Conservation (phyloP, 345 rosid species). For the Salix arbutifolia region DNA sequence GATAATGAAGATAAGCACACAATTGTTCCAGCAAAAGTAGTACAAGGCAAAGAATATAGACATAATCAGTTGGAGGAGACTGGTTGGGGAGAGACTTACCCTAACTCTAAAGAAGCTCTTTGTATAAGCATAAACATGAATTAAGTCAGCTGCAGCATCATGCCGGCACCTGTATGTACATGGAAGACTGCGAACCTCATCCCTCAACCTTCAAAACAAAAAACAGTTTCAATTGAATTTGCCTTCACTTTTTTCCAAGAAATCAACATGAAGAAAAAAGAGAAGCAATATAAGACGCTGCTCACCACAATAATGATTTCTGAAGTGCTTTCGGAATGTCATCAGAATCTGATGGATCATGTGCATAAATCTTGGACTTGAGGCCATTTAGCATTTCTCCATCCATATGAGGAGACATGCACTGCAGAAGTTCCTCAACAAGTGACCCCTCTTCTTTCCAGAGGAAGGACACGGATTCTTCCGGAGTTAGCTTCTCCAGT, state of each 20-base stretch:
- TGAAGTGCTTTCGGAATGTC: constrained; percentile 66
- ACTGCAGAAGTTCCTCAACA: constrained; percentile 80
- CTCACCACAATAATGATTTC: constrained; percentile 87
- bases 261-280: not conserved
- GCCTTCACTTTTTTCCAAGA: not conserved
- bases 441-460: constrained; percentile 95
- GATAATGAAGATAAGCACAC: not conserved
- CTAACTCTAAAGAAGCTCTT: constrained; percentile 73
- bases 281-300: constrained; percentile 24
- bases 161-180: constrained; percentile 91
- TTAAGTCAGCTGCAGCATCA: constrained; percentile 98
- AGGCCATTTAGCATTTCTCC: constrained; percentile 55
- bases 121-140: constrained; percentile 87
- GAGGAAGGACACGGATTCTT: constrained; percentile 60
- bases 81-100: constrained; percentile 38
- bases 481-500: constrained; percentile 70
- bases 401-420: constrained; percentile 73
- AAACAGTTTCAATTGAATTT: constrained; percentile 10
- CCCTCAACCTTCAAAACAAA: constrained; percentile 72
- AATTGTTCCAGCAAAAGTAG: not conserved
- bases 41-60: not conserved
- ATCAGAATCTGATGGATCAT: constrained; percentile 65
- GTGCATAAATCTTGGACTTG: constrained; percentile 61
- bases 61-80: not conserved
- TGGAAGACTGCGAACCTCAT: constrained; percentile 78